Conservation (phyloP, 257 asterid genomes). For the Verbascum thapsus region DNA sequence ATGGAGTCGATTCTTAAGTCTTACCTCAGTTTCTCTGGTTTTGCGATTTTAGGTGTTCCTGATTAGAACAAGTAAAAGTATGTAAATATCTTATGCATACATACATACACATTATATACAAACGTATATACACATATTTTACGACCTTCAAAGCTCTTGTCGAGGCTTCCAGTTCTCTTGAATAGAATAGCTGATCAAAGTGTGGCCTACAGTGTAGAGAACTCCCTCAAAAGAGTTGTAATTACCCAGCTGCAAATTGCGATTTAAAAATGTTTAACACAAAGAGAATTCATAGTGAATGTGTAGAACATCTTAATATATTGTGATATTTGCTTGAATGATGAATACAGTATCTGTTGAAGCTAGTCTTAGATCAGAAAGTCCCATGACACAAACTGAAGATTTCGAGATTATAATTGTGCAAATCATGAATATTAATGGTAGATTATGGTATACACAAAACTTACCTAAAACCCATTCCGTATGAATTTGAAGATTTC, state of each 20-base stretch:
- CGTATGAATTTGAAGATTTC: too few relatives aligned
- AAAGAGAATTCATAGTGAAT: background rate
- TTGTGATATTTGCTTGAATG: too few relatives aligned
- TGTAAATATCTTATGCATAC: background rate
- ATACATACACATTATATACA: too few relatives aligned
- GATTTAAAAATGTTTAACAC: too few relatives aligned
- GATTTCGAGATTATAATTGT: background rate
- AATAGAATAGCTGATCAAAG: slow-evolving; percentile 97
- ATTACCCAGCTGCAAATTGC: slow-evolving; percentile 81
- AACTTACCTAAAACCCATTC: background rate
- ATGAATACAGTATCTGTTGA: slow-evolving; percentile 25
- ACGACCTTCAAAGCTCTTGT: slow-evolving; percentile 87
- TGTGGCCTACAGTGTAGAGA: slow-evolving; percentile 97
- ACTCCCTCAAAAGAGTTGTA: slow-evolving; percentile 98
- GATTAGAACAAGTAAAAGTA: slow-evolving; percentile 21
- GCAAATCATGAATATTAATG: background rate
- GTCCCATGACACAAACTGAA: background rate
- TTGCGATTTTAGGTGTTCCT: slow-evolving; percentile 94
- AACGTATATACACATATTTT: too few relatives aligned
- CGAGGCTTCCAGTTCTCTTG: slow-evolving; percentile 95
- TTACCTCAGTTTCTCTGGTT: slow-evolving; percentile 88
- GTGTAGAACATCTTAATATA: too few relatives aligned
- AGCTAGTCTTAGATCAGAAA: slow-evolving; percentile 3
- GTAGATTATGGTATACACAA: background rate
- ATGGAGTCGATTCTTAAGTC: slow-evolving; percentile 1